Evolutionary conservation across 2,329 filamentous ascomycete species (phyloP), one percentile per base, ranked within the genome.

Genomic region (Trichoderma breve): DNA sequence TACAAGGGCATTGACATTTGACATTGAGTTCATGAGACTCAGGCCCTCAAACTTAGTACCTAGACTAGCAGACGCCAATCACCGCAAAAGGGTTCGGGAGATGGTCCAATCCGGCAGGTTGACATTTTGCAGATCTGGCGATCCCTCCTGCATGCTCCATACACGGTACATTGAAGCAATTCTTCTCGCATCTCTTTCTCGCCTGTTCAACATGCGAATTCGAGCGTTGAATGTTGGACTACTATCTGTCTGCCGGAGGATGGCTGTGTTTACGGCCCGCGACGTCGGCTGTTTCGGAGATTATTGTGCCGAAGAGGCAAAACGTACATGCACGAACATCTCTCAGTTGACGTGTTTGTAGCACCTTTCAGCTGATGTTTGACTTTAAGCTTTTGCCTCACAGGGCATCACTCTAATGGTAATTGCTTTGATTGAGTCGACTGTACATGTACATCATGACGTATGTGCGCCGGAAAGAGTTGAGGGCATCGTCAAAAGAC

Each of bases 51-150:
- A 53, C 47, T 53, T 32, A 8, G 36, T 63, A 30, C 53, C 53
- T 57, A 15, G 43, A 32, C 66, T 69, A 69, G 36, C 24, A 67
- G 32, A 57, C 24, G 64, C 51, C 64, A 28, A 57, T 67, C 64
- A 24, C 43, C 32, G 55, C 66, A 69, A 70, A 63, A 62, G 30
- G 57, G 68, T 30, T 63, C 66, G 53, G 66, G 66, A 43, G 55
- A 61, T 61, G 53, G 66, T 47, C 55, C 66, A 58, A 69, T 69
- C 60, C 60, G 66, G 66, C 66, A 69, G 66, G 60, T 51, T 21
- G 53, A 24, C 55, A 15, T 32, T 32, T 39, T 62, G 47, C 30
- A 63, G 30, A 55, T 61, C 60, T 34, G 68, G 30, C 39, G 68
- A 70, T 70, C 68, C 51, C 43, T 70, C 3, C 18, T 47, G 30